Conservation (phyloP, 768 basidiomycete species). For the Inosperma sp. region DNA sequence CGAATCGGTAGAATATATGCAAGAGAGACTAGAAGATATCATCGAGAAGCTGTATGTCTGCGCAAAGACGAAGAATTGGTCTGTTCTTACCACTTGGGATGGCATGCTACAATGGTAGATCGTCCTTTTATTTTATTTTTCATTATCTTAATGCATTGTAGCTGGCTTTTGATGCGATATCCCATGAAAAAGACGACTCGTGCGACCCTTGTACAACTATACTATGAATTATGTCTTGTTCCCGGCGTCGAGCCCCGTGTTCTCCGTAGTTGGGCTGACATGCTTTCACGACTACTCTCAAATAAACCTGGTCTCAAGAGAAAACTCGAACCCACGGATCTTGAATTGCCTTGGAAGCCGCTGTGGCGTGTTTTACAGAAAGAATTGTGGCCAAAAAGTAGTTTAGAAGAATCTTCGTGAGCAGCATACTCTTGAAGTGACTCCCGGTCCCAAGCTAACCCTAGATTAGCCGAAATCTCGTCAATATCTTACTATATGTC, state of each 20-base stretch:
- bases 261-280: slow-evolving; percentile 72
- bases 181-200: slow-evolving; percentile 67
- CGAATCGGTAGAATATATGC: slow-evolving; percentile 70
- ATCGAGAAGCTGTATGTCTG: slow-evolving; percentile 64
- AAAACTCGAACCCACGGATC: slow-evolving; percentile 62
- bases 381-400: slow-evolving; percentile 70
- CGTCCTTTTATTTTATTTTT: background rate
- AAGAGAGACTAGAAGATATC: slow-evolving; percentile 61
- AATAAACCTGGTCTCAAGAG: slow-evolving; percentile 61
- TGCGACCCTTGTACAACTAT: slow-evolving; percentile 66
- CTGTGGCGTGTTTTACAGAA: slow-evolving; percentile 72
- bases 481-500: slow-evolving; percentile 68
- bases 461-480: slow-evolving; percentile 50
- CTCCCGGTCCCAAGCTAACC: background rate
- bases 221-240: slow-evolving; percentile 73
- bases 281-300: slow-evolving; percentile 65
- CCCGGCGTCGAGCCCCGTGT: slow-evolving; percentile 73
- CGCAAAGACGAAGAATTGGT: slow-evolving; percentile 74
- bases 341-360: slow-evolving; percentile 68
- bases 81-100: slow-evolving; percentile 71
- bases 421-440: slow-evolving; percentile 18
- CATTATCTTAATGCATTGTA: slow-evolving; percentile 23
- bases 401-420: slow-evolving; percentile 56
- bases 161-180: slow-evolving; percentile 81
- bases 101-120: slow-evolving; percentile 71